Evolutionary conservation across 140 eudicot species (phyloP).

Genomic region (Senecio squalidus): DNA sequence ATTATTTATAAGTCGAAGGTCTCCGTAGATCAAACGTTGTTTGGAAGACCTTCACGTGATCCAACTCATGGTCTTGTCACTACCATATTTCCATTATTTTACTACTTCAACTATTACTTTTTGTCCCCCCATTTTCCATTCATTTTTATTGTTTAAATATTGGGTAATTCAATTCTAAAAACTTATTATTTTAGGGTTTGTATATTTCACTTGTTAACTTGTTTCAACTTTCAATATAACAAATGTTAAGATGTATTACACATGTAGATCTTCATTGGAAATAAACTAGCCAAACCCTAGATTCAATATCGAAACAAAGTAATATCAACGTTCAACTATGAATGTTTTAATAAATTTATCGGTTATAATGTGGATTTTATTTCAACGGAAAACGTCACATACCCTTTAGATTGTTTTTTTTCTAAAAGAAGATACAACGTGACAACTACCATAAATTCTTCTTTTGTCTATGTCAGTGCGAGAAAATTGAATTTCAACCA

Average conservation of each 20-base stretch:
- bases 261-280: too few species aligned
- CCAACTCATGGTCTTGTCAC: slow-evolving; percentile 51
- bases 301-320: too few species aligned
- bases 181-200: too few species aligned
- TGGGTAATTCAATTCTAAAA: not conserved
- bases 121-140: slow-evolving; percentile 10
- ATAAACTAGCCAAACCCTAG: too few species aligned
- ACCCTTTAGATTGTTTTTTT: too few species aligned
- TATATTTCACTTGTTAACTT: too few species aligned
- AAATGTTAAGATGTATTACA: too few species aligned
- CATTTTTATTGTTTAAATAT: not conserved
- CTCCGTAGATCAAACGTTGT: slow-evolving; percentile 59
- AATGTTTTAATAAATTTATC: too few species aligned
- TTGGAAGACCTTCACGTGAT: slow-evolving; percentile 46
- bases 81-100: slow-evolving; percentile 14
- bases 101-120: not conserved
- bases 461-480: not conserved
- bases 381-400: too few species aligned
- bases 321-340: too few species aligned
- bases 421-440: not conserved
- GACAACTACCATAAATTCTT: not conserved
- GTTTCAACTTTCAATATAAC: too few species aligned
- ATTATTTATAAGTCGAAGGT: slow-evolving; percentile 13
- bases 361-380: too few species aligned
- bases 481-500: not conserved